Conservation (phyloP, 73 alveolate genomes). For the Paramecium caudatum region DNA sequence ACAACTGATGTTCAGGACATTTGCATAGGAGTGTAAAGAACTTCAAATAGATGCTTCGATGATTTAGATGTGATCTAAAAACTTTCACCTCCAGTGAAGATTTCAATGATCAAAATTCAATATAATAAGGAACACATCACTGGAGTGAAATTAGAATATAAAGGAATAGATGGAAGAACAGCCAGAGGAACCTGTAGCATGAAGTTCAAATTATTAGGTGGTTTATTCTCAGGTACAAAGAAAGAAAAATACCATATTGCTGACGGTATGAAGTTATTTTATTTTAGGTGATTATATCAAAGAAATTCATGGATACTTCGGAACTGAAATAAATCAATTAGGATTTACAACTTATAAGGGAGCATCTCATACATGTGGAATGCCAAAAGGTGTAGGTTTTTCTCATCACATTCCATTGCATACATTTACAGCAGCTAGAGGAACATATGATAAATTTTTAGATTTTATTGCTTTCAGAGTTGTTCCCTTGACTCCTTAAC, state of each 20-base stretch:
- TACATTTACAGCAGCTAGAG: conserved; percentile 11
- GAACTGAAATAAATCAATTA: background rate
- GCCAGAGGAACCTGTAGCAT: background rate
- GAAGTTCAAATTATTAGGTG: background rate
- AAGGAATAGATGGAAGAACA: background rate
- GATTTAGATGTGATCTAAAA: background rate
- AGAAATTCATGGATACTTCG: background rate
- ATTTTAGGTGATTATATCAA: background rate
- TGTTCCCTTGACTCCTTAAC: too few species aligned
- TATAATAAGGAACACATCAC: background rate
- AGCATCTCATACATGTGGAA: background rate
- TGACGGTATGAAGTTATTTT: background rate
- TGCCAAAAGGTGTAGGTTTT: background rate
- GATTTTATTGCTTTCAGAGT: background rate
- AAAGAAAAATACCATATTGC: background rate
- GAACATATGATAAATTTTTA: conserved; percentile 1
- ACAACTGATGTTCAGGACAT: too few species aligned
- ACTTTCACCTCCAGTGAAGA: background rate
- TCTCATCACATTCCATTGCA: background rate
- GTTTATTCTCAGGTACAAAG: background rate
- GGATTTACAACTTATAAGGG: conserved; percentile 16
- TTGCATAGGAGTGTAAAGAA: background rate
- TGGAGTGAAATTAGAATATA: background rate
- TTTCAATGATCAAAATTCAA: background rate
- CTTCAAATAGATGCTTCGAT: background rate